Evolutionary conservation across 2,329 filamentous ascomycete species (phyloP), one percentile per base, ranked within the genome.

Genomic region (Capronia coronata): DNA sequence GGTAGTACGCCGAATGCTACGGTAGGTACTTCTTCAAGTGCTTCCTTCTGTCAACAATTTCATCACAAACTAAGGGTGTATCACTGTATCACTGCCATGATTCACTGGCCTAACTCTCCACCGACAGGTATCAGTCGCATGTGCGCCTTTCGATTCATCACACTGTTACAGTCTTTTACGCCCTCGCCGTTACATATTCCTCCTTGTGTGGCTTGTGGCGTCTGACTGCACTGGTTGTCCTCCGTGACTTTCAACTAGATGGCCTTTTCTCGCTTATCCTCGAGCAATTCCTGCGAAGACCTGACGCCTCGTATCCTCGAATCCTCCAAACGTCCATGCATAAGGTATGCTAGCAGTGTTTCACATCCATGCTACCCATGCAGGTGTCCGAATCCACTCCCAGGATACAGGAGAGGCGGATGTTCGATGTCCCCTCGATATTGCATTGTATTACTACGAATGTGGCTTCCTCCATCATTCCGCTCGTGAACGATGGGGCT

Each of bases 61-160:
- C 22, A 41, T 41, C 38, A 41, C 38, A 41, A 25, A 25, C n/a
- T 25, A 41, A n/a, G 18, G 3, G 5, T 41, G 13, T 32, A 32
- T 32, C 29, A 32, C 29, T 32, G 29, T n/a, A 32, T n/a, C n/a
- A n/a, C n/a, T n/a, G n/a, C 29, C 13, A 35, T 35, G 35, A 14
- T 9, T 18, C 32, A 4, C 16, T 21, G 22, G 22, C 19, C 19
- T 7, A n/a, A 25, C 38, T 37, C 7, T 23, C 39, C 16, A 32
- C 42, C 51, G 42, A 43, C 51, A 53, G 16, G 32, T 41, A 18
- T 44, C 35, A 38, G 40, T 21, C 43, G 51, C 51, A 47, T 38
- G 39, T 47, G 30, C 30, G 35, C 21, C 29, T 30, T 43, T n/a
- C n/a, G 18, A 27, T 48, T 47, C 35, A 37, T 52, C 49, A 52